Evolutionary conservation across 2,329 filamentous ascomycete genomes (phyloP), one percentile per base, ranked within the genome.

Genomic region (Alternaria sp.): DNA sequence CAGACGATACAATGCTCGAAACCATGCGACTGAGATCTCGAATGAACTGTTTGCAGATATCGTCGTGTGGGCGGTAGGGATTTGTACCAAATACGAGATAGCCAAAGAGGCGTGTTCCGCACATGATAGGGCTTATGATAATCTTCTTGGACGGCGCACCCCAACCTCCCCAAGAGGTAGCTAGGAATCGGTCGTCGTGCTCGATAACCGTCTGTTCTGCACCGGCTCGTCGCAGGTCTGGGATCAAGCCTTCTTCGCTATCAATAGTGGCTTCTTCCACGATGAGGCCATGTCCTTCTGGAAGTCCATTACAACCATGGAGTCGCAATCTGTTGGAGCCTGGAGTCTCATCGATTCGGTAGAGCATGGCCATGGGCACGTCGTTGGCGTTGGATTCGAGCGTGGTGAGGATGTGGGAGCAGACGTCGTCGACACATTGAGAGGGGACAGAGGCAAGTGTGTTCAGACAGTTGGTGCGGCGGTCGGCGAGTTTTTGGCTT

Each of bases 1-100:
- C 71, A 11, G 69, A 60, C 1, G 66, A 62, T 5, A 78, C 61
- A 45, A 77, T 67, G 44, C 74, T 74, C 0, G 77, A 73, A 4
- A 72, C 63, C 66, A 78, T 76, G 11, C 71, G 71, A 8, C 64
- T 57, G 3, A 80, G 67, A 32, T 79, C 72, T 20, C 66, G 67
- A 18, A 76, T 48, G 36, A 79, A 78, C 25, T 77, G 76, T 49
- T 73, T 54, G 41, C 74, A 77, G 8, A 64, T 60, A 2, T 64
- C 59, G 44, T 80, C 78, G 46, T 74, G 73, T 1, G 71, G 70
- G 16, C 78, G 70, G 28, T 68, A 75, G 1, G 77, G 78, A 48
- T 79, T 80, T 1, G 77, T 73, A 0, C 77, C 79, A 5, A 76
- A 60, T 16, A 80, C 46, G 3, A 78, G 62, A 53, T 74, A 76